A percentile compares a stretch with the other conserved stretches of the same genome.
Conservation (phyloP, 768 basidiomycete species). For the Russula lepida region DNA sequence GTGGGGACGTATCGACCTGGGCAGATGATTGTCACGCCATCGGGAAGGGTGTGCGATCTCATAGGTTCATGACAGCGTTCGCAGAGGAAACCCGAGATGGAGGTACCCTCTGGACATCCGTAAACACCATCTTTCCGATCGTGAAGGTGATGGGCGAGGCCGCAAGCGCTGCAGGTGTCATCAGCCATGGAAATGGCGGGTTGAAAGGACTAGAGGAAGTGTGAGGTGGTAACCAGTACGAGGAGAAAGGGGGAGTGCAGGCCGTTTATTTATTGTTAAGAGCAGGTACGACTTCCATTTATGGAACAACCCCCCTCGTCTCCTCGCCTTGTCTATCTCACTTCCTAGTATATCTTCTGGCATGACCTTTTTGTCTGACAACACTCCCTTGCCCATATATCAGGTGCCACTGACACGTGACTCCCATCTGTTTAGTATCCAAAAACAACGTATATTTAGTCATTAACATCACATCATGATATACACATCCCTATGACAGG, state of each 20-base stretch:
- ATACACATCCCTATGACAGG: neutral
- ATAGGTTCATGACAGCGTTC: neutral
- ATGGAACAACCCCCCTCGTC: neutral
- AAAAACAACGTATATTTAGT: too few species aligned
- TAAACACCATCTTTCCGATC: conserved; percentile 10
- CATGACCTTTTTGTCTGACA: too few species aligned
- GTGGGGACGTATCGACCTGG: neutral
- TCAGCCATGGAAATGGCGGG: neutral
- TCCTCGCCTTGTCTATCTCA: too few species aligned
- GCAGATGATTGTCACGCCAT: neutral
- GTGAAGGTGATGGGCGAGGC: neutral
- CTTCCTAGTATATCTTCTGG: too few species aligned
- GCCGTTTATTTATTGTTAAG: too few species aligned
- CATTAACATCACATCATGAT: too few species aligned
- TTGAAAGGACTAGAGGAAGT: neutral
- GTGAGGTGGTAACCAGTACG: conserved; percentile 10
- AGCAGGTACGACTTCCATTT: conserved; percentile 2
- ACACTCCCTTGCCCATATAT: too few species aligned
- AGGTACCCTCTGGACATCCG: neutral
- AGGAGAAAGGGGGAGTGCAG: neutral
- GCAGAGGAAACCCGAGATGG: neutral
- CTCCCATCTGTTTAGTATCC: too few species aligned
- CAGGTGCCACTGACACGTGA: too few species aligned
- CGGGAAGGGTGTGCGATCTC: neutral
- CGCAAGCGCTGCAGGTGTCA: conserved; percentile 10